Evolutionary conservation across 371 early-diverging fungal species (phyloP).

Genomic region (Mucor saturninus): DNA sequence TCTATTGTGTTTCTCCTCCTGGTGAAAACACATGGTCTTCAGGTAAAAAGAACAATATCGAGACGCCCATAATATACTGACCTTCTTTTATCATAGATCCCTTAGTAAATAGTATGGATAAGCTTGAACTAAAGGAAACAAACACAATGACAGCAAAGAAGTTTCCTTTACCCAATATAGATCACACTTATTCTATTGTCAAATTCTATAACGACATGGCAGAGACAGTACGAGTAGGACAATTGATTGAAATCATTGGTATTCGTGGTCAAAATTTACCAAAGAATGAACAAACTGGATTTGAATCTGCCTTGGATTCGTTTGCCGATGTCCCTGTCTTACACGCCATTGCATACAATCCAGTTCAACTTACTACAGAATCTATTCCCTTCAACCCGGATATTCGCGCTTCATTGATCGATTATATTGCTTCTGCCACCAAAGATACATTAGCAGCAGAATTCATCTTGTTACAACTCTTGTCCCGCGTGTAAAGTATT

Average conservation of each 20-base stretch:
- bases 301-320: conserved; percentile 26
- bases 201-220: conserved; percentile 54
- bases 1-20: conserved; percentile 70
- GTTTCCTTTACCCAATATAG: conserved; percentile 56
- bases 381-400: conserved; percentile 3
- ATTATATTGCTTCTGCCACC: conserved; percentile 57
- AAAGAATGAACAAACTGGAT: conserved; percentile 11
- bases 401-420: conserved; percentile 50
- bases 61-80: too few relatives aligned
- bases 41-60: conserved; percentile 5
- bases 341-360: conserved; percentile 46
- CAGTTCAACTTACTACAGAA: conserved; percentile 18
- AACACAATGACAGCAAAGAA: conserved; percentile 30
- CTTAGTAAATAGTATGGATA: conserved; percentile 18
- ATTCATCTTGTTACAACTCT: conserved; percentile 59
- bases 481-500: conserved; percentile 62
- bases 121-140: conserved; percentile 24
- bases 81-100: conserved; percentile 5
- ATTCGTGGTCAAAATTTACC: conserved; percentile 40
- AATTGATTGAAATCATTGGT: conserved; percentile 65
- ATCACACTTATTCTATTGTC: conserved; percentile 57
- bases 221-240: conserved; percentile 55
- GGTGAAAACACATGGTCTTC: conserved; percentile 60
- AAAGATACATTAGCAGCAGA: conserved; percentile 65
- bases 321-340: conserved; percentile 38